Conservation (phyloP, 2,329 filamentous ascomycete genomes). For the Fragosphaeria purpurea region DNA sequence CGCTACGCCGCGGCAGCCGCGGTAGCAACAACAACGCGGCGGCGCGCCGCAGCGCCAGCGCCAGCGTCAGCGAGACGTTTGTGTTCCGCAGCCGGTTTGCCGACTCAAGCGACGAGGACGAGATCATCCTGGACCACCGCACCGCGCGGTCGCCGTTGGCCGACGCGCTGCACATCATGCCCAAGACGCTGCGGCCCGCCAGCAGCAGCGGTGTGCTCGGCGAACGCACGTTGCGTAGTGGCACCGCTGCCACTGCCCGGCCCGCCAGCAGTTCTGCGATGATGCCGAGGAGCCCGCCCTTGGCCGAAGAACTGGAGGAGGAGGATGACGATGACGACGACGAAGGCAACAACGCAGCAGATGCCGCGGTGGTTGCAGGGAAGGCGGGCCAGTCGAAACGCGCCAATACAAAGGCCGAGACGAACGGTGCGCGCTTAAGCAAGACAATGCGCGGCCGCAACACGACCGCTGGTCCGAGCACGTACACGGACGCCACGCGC, state of each 20-base stretch:
- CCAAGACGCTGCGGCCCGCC: slow-evolving; percentile 23
- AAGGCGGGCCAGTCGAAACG: too few species aligned
- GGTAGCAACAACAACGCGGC: slow-evolving; percentile 26
- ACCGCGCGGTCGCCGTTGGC: slow-evolving; percentile 58
- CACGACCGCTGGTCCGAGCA: not conserved
- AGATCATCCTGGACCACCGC: slow-evolving; percentile 9
- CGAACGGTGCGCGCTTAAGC: too few species aligned
- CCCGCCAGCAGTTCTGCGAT: not conserved
- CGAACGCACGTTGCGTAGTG: not conserved
- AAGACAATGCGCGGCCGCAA: not conserved
- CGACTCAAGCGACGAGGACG: slow-evolving; percentile 57
- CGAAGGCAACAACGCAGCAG: too few species aligned
- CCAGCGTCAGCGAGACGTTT: not conserved
- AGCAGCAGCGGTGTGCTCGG: slow-evolving; percentile 14
- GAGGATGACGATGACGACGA: not conserved
- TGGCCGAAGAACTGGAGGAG: slow-evolving; percentile 31
- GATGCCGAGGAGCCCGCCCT: slow-evolving; percentile 15
- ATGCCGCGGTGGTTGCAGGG: too few species aligned
- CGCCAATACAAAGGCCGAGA: too few species aligned
- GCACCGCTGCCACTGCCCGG: not conserved
- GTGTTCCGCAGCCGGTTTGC: slow-evolving; percentile 39
- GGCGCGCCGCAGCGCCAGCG: not conserved
- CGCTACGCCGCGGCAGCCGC: slow-evolving; percentile 7
- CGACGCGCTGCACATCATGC: slow-evolving; percentile 52
- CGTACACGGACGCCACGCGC: slow-evolving; percentile 7